Base-by-base conservation (phyloP, 345 rosid species). In the Schrenkiella parvula region DNA sequence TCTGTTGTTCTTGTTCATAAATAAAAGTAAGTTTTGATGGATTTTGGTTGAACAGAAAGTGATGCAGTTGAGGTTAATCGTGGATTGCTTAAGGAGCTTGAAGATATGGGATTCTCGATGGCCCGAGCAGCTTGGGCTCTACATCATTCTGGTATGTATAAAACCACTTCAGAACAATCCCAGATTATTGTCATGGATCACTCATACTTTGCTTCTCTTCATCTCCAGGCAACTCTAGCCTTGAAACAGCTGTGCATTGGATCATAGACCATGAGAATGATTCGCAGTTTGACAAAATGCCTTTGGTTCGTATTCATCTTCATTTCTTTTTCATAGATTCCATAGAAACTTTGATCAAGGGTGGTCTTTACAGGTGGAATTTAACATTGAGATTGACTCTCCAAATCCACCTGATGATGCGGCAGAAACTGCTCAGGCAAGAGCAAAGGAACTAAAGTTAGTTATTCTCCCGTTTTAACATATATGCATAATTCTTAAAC, bases 171-270 rank as follows among this genome's bases (percentile, higher is more conserved):
- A 14, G 29, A 29, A 35, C 37, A 34, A 13, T 39, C 5, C 58
- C 22, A 57, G 62, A 31, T 26, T 29, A 19, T 61, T 64, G 41
- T 12, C 50, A 66, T 29, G 14, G 41, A 64, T 22, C 48, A 52
- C 0, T 0, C n/a, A 47, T 54, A 6, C 4, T 12, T 41, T 29
- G 41, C 10, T 5, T 32, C 6, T 22, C 12, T 41, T 32, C 25
- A 50, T 54, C 9, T 65, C 22, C 70, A 93, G 98, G 97, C 23
- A 93, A 87, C 82, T 23, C 76, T 66, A 75, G 74, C 57, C 57
- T 84, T 34, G 91, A 87, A 69, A 81, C 79, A 70, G 97, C 97
- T 70, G 83, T 90, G 64, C 79, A 84, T 77, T 93, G 98, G 98
- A 60, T 90, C 71, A 54, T 87, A 57, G 90, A 89, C 79, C 96